phyloP scores from a whole-genome alignment of 495 filamentous ascomycete genomes.

The Tuber umbilicatum region DNA sequence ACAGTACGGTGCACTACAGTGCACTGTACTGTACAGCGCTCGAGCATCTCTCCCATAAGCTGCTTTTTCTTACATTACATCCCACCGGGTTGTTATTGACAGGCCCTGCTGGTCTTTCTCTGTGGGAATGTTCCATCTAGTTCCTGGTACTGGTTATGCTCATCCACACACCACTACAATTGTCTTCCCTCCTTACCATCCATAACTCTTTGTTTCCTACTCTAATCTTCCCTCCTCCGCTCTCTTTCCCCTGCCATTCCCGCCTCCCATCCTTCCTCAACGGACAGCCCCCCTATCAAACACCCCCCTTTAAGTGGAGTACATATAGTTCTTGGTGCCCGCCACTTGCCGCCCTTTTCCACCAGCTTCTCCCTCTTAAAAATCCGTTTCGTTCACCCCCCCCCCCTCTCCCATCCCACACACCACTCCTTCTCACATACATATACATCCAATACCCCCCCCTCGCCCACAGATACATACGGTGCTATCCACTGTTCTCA shows the following conservation, averaged over 20 bases:
- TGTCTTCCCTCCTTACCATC: constrained; percentile 27
- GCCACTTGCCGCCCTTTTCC: constrained; percentile 34
- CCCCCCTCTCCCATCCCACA: constrained; percentile 4
- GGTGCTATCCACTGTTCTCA: not conserved
- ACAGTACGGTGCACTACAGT: not conserved
- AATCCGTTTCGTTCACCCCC: constrained; percentile 18
- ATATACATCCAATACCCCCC: constrained; percentile 16
- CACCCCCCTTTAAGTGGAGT: constrained; percentile 17
- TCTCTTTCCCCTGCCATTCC: constrained; percentile 4
- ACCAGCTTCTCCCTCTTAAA: constrained; percentile 29
- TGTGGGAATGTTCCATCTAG: not conserved
- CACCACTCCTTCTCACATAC: constrained; percentile 25
- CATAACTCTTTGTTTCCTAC: constrained; percentile 25
- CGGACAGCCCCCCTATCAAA: constrained; percentile 1
- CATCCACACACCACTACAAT: not conserved
- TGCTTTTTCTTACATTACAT: not conserved
- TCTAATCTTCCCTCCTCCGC: constrained; percentile 9
- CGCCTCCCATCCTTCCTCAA: constrained; percentile 14
- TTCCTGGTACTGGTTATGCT: not conserved
- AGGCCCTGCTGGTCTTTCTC: not conserved
- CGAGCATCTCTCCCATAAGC: not conserved
- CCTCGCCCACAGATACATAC: constrained; percentile 9
- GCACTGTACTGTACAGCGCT: not conserved
- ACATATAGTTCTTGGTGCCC: constrained; percentile 38
- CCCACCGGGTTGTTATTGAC: not conserved